Base-by-base conservation (phyloP, 1,139 yeast genomes). In the Nadsonia starkeyi-henricii region DNA sequence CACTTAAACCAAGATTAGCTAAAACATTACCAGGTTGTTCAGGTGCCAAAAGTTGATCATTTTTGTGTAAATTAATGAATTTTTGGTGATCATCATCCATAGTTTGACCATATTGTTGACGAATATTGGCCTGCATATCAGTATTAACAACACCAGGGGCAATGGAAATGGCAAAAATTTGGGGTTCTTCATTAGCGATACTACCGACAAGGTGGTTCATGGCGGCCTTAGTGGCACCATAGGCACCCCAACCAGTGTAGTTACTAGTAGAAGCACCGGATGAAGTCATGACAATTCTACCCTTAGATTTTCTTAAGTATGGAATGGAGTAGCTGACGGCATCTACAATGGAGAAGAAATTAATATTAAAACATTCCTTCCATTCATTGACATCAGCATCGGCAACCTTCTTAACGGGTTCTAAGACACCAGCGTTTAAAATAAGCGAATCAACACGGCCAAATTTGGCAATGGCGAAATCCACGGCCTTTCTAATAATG, bases 111-210 rank as follows among this genome's bases (percentile, higher is more conserved):
- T 62, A 64, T 42, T 61, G 66, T 21, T 76, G 80, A 58, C 96
- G 75, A 50, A 89, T 86, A 51, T 77, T 80, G 13, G 58, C 61
- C 66, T 89, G 97, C 96, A 89, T 89, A 20, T 69, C 71, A 0
- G 97, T 88, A 61, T 84, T 86, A 1, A 89, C 96, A 1, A 85
- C 94, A 2, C 97, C 97, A 0, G 97, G 97, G 2, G 95, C 96
- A 21, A 89, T 72, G 0, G 95, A 71, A 12, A 85, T 67, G 2
- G 84, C 71, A 45, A 69, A 68, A 20, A 88, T 68, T 0, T 70
- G 74, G 2, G 70, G 65, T 60, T 84, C 89, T 57, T 85, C 95
- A 3, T 66, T 70, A 1, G 85, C 81, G 21, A 89, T 63, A 9
- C 85, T 76, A 45, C 68, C 62, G 8, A 84, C 78, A 48, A 86